Base-by-base conservation (phyloP, 176 grass and related monocot species). In the Bonia amplexicaulis region DNA sequence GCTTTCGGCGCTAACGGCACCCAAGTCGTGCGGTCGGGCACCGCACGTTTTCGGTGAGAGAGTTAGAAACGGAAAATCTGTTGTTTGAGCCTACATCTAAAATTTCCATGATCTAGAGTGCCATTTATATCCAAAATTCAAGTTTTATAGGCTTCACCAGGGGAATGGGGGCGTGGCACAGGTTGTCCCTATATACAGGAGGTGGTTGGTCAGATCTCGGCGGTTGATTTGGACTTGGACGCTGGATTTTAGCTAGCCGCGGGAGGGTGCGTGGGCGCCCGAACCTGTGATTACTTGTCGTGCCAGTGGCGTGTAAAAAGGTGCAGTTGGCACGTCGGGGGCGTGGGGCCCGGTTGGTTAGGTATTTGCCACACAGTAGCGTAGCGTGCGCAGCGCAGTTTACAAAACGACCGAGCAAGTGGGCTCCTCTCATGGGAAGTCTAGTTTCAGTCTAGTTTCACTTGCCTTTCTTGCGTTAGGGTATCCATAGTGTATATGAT, bases 181-280 rank as follows among this genome's bases (percentile, higher is more conserved):
- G 20, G 37, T 16, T 2, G 1, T 29, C 29, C 29, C 29, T 29
- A 29, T 29, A 41, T 19, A 7, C 31, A 10, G 52, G 71, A 69
- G 70, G 29, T 81, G 5, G 49, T 61, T n/a, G 83, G 87, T 90
- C 75, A 58, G 73, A 84, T 90, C 73, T 61, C 48, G 92, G 73
- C 61, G 20, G 88, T 91, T 44, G 86, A 81, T 89, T 77, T 60
- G 13, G 69, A 91, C 65, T 14, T 83, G 60, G 83, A 94, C 90
- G 87, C 31, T 77, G 90, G 90, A 91, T 90, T 59, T 66, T 65
- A 63, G 80, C 76, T 15, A 20, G 29, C 77, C 49, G 49, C 2
- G 69, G 2, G n/a, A 23, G 45, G 25, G 60, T 54, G 48, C 82
- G 85, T 78, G 80, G 48, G 33, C 48, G 2, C 68, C 12, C 49